Evolutionary conservation across 805 yeast genomes (phyloP).

Genomic region (Candida tallmaniae): DNA sequence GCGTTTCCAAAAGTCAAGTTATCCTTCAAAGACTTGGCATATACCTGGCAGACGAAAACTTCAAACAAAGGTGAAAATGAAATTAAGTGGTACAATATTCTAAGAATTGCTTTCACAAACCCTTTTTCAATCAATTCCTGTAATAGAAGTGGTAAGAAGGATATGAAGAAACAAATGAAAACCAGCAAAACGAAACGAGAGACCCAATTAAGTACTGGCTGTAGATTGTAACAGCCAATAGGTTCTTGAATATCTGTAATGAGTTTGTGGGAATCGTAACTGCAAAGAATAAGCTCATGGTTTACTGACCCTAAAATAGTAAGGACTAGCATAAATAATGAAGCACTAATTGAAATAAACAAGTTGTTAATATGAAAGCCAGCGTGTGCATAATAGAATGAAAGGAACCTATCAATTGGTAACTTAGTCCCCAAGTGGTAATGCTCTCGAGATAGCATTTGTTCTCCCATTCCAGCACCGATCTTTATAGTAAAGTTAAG

Average conservation of each 20-base stretch:
- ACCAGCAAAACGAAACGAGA: constrained; percentile 77
- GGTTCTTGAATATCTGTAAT: constrained; percentile 64
- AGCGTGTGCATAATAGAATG: constrained; percentile 82
- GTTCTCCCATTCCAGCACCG: constrained; percentile 95
- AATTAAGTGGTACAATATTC: constrained; percentile 63
- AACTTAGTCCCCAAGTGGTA: constrained; percentile 76
- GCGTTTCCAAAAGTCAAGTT: constrained; percentile 84
- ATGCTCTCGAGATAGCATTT: constrained; percentile 79
- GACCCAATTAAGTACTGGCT: constrained; percentile 76
- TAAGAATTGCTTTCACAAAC: constrained; percentile 64
- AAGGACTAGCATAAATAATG: constrained; percentile 64
- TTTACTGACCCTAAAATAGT: constrained; percentile 71
- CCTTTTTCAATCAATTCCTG: constrained; percentile 84
- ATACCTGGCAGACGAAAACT: constrained; percentile 77
- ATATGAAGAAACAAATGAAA: constrained; percentile 76
- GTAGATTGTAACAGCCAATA: constrained; percentile 66
- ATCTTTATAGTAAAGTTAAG: constrained; percentile 81
- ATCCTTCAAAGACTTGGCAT: constrained; percentile 64
- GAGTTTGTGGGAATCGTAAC: constrained; percentile 61
- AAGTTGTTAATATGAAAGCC: constrained; percentile 82
- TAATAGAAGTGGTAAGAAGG: constrained; percentile 72
- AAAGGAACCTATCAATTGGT: constrained; percentile 75
- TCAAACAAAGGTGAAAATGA: constrained; percentile 79
- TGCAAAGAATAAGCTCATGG: constrained; percentile 66
- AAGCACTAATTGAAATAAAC: constrained; percentile 72